Evolutionary conservation across 2,329 filamentous ascomycete species (phyloP).

Genomic region (Scedosporium dehoogii): DNA sequence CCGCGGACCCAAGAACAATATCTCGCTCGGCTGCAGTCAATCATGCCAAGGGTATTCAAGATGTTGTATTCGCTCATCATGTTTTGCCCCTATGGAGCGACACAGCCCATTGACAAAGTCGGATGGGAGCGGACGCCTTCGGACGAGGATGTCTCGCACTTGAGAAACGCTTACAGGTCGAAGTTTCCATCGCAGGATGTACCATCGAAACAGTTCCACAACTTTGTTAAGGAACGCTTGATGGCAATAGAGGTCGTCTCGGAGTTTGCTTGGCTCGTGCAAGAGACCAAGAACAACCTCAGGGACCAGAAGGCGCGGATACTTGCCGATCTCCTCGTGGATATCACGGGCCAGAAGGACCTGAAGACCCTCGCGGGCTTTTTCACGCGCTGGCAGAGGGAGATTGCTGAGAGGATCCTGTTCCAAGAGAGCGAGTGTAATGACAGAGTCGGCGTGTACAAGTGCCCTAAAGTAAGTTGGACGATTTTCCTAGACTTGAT

Average conservation of each 20-base stretch:
- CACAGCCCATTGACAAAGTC: not conserved
- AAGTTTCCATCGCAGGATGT: not conserved
- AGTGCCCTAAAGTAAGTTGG: not conserved
- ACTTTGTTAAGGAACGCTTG: not conserved
- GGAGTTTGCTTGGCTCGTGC: not conserved
- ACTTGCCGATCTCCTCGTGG: not conserved
- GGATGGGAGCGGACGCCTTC: too few species aligned
- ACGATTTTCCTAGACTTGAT: not conserved
- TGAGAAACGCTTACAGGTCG: not conserved
- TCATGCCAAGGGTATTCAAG: constrained; percentile 9
- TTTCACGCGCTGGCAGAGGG: not conserved
- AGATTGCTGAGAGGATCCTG: not conserved
- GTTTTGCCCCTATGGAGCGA: constrained; percentile 1
- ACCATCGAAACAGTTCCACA: not conserved
- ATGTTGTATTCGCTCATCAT: constrained; percentile 11
- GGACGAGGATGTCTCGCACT: not conserved
- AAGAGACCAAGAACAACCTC: not conserved
- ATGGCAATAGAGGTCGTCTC: not conserved
- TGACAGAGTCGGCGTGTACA: not conserved
- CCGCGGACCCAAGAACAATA: constrained; percentile 14
- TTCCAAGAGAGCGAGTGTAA: constrained; percentile 3
- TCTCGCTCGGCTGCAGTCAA: constrained; percentile 8
- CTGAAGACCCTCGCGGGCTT: not conserved
- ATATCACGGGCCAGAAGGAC: not conserved
- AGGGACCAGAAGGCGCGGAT: not conserved